These are phyloP conservation scores for Candida vaughaniae DNA, from an alignment of 805 yeast species.

Conservation along the genomic window DNA sequence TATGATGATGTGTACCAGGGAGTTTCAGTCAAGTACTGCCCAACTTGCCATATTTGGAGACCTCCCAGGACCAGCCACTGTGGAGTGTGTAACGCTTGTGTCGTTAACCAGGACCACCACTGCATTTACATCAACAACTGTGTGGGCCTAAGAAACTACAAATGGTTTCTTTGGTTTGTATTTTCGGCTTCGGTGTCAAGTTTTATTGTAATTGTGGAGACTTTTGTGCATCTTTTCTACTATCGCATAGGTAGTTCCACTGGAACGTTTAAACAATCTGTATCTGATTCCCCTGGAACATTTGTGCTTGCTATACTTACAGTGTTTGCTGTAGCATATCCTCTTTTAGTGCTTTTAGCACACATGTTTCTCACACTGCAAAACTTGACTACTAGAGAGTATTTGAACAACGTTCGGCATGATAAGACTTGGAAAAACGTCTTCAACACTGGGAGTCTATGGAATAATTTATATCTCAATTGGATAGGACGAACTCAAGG, in stretches of 20 bases:
- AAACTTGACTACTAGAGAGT: slow-evolving; percentile 74
- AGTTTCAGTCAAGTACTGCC: slow-evolving; percentile 55
- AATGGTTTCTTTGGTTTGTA: slow-evolving; percentile 34
- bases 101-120: slow-evolving; percentile 69
- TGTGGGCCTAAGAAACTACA: slow-evolving; percentile 40
- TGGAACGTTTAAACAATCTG: slow-evolving; percentile 21
- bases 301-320: slow-evolving; percentile 55
- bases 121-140: slow-evolving; percentile 58
- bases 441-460: slow-evolving; percentile 22
- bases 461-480: slow-evolving; percentile 29
- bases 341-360: slow-evolving; percentile 48
- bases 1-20: slow-evolving; percentile 22
- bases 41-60: slow-evolving; percentile 59
- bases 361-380: slow-evolving; percentile 56
- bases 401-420: slow-evolving; percentile 46
- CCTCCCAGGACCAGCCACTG: slow-evolving; percentile 73
- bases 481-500: slow-evolving; percentile 39
- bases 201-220: slow-evolving; percentile 19
- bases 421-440: slow-evolving; percentile 29
- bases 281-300: slow-evolving; percentile 29
- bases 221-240: slow-evolving; percentile 22
- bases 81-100: slow-evolving; percentile 63
- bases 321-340: slow-evolving; percentile 50
- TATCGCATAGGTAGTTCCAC: slow-evolving; percentile 34
- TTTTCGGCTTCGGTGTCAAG: slow-evolving; percentile 18